Percentiles rank a stretch among this genome's conserved stretches.
These are phyloP conservation scores for Claviceps humidiphila DNA, from an alignment of 2,329 filamentous ascomycete genomes.

Conservation along the genomic window DNA sequence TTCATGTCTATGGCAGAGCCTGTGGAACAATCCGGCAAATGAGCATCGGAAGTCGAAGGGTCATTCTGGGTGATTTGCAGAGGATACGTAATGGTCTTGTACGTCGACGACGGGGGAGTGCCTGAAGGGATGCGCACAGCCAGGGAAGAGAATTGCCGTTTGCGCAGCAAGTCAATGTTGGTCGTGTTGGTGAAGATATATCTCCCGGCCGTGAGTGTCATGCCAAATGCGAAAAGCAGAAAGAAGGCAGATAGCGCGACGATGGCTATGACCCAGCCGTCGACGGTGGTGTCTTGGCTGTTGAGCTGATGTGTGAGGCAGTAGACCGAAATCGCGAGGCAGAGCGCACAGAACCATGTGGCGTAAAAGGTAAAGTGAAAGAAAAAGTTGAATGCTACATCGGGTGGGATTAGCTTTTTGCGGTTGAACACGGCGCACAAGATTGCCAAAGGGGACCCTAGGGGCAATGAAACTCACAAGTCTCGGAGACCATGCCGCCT, in stretches of 20 bases:
- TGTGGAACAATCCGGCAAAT: conserved; percentile 8
- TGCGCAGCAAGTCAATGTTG: conserved; percentile 66
- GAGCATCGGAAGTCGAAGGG: not conserved
- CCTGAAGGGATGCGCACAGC: conserved; percentile 55
- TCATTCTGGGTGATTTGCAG: conserved; percentile 18
- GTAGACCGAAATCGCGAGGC: conserved; percentile 50
- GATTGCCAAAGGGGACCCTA: too few species aligned
- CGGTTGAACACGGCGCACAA: too few species aligned
- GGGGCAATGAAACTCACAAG: conserved; percentile 32
- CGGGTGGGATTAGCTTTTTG: too few species aligned
- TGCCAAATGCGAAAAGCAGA: conserved; percentile 63
- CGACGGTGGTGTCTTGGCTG: conserved; percentile 23
- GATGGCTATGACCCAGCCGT: conserved; percentile 52
- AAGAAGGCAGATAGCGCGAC: conserved; percentile 61
- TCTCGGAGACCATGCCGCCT: conserved; percentile 83
- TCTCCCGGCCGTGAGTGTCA: conserved; percentile 60
- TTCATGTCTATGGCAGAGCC: conserved; percentile 5
- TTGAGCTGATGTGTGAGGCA: conserved; percentile 43
- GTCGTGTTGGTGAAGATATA: conserved; percentile 64
- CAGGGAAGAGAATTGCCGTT: conserved; percentile 52
- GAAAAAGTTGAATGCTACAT: conserved; percentile 73
- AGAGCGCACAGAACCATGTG: conserved; percentile 50
- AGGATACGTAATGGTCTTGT: conserved; percentile 45
- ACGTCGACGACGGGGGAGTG: conserved; percentile 28
- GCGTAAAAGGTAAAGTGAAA: conserved; percentile 73